phyloP scores from a whole-genome alignment of 495 filamentous ascomycete genomes.

The Aspergillus asperescens region DNA sequence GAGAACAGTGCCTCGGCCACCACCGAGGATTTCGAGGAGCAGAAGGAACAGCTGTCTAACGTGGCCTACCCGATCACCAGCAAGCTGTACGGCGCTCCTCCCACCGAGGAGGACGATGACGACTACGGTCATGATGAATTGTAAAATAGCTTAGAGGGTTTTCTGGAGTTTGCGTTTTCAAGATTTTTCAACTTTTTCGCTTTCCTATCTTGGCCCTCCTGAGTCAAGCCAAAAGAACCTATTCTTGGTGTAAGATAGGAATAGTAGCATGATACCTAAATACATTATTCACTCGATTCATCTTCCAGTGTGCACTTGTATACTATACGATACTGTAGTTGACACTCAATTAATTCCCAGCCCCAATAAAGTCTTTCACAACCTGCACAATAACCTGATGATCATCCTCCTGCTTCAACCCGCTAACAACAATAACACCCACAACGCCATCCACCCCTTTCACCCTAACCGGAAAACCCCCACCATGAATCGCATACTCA shows the following conservation, averaged over 20 bases:
- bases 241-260: constrained; percentile 12
- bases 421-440: constrained; percentile 68
- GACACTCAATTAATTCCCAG: constrained; percentile 7
- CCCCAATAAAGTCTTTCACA: constrained; percentile 44
- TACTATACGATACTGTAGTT: too few species aligned
- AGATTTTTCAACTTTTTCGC: constrained; percentile 19
- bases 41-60: constrained; percentile 96
- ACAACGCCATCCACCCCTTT: constrained; percentile 65
- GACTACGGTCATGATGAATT: constrained; percentile 80
- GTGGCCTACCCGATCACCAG: constrained; percentile 98
- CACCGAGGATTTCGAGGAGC: constrained; percentile 95
- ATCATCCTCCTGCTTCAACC: constrained; percentile 71
- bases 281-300: constrained; percentile 10
- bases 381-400: constrained; percentile 68
- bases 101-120: constrained; percentile 67
- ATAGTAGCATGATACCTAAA: constrained; percentile 33
- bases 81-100: constrained; percentile 80
- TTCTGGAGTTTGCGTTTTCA: constrained; percentile 40
- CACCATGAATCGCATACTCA: constrained; percentile 71
- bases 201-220: background rate
- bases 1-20: constrained; percentile 85
- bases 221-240: constrained; percentile 3
- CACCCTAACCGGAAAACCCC: constrained; percentile 65
- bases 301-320: too few species aligned
- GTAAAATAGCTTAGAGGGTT: constrained; percentile 54